Conservation (phyloP, 2,329 filamentous ascomycete genomes). For the Xylariaceae sp. region DNA sequence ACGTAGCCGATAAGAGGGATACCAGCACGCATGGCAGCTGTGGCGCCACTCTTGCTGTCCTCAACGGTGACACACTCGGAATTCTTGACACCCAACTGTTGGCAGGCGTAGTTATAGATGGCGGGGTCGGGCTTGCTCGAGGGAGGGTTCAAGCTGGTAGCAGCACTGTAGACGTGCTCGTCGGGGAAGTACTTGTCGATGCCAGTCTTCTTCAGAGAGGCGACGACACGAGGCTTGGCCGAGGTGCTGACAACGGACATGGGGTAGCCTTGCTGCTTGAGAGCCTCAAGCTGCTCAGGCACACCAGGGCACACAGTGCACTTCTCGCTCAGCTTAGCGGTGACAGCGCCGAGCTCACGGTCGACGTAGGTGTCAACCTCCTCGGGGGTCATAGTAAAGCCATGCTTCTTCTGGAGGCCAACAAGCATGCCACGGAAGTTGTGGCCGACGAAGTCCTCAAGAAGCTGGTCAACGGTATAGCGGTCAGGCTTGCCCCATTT, state of each 20-base stretch:
- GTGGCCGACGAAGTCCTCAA: conserved; percentile 77
- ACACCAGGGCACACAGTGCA: conserved; percentile 67
- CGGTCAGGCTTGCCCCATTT: conserved; percentile 64
- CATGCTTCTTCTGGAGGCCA: conserved; percentile 71
- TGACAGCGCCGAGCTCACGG: conserved; percentile 73
- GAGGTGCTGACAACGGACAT: conserved; percentile 75
- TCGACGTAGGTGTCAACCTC: conserved; percentile 71
- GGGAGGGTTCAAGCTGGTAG: conserved; percentile 70
- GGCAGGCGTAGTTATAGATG: conserved; percentile 73
- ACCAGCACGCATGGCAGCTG: conserved; percentile 71
- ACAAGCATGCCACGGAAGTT: conserved; percentile 81
- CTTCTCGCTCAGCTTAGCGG: conserved; percentile 69
- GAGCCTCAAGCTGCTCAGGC: conserved; percentile 63
- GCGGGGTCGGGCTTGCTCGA: conserved; percentile 78
- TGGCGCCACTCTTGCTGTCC: conserved; percentile 75
- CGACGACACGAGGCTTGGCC: conserved; percentile 71
- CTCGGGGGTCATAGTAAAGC: conserved; percentile 65
- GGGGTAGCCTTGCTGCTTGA: conserved; percentile 65
- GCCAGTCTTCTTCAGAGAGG: conserved; percentile 71
- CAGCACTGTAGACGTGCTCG: conserved; percentile 74
- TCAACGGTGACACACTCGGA: conserved; percentile 73
- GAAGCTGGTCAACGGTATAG: conserved; percentile 73
- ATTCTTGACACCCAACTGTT: conserved; percentile 69
- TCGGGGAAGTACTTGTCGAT: conserved; percentile 73
- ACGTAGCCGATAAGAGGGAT: conserved; percentile 78